phyloP scores from a whole-genome alignment of 129 eudicot genomes.

The Chrysanthemum lavandulifolium region DNA sequence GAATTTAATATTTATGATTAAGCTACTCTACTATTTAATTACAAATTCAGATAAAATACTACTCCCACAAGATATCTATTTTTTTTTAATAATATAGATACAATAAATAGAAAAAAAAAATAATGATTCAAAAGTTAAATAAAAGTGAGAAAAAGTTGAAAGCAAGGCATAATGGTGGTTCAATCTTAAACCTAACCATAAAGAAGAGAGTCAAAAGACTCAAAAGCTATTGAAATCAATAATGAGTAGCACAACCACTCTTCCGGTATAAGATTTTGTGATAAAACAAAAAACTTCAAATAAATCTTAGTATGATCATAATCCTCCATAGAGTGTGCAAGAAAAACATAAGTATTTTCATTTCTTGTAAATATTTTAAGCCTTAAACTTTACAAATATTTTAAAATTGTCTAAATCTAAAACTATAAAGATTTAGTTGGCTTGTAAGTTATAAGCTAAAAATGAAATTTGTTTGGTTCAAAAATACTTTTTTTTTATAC shows the following conservation, averaged over 20 bases:
- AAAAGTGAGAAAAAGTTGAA: conserved; percentile 16
- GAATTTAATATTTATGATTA: neutral
- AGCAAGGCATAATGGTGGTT: conserved; percentile 26
- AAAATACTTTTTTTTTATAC: too few species aligned
- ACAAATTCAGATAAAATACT: neutral
- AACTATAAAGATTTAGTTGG: too few species aligned
- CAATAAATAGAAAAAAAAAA: neutral
- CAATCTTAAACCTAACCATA: conserved; percentile 30
- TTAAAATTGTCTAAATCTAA: too few species aligned
- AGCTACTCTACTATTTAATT: neutral
- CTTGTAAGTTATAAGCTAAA: too few species aligned
- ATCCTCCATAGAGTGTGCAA: too few species aligned
- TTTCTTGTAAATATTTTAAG: too few species aligned
- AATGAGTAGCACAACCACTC: conserved; percentile 29
- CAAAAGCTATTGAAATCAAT: conserved; percentile 19
- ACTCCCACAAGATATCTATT: neutral
- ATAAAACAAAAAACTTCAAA: too few species aligned
- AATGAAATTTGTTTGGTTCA: too few species aligned
- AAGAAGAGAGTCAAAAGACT: conserved; percentile 27
- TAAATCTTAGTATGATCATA: too few species aligned
- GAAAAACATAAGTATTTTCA: too few species aligned
- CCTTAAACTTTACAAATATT: too few species aligned
- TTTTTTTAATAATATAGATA: too few species aligned
- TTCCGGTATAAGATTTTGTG: neutral
- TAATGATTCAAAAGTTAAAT: neutral